Evolutionary conservation across 306 rosid genomes (phyloP), one percentile per base, ranked within the genome.

Genomic region (Oxytropis ochrocephala): DNA sequence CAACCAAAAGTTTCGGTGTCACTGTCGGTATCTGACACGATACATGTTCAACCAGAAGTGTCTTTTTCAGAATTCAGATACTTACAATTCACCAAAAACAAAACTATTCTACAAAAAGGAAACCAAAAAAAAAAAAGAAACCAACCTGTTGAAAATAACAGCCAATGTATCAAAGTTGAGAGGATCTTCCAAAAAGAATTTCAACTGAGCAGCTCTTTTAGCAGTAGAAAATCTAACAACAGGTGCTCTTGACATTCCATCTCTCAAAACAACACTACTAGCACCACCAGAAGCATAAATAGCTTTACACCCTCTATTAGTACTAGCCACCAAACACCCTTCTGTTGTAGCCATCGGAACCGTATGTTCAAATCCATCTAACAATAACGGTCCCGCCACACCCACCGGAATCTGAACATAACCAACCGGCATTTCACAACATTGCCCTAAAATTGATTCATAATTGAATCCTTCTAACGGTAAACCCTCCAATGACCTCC

Each of bases 341-440:
- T 93, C 98, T 0, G 98, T 93, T 9, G 98, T 93, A 0, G 97
- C 98, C 98, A 93, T 93, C 7, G 98, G 97, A 9, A 93, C 80
- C 2, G 88, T 82, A 54, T 83, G 78, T 76, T 93, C 91, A 8
- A 73, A 77, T 35, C 96, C 97, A 30, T 93, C 91, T 1, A 93
- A 81, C 75, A 78, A 42, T 85, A 93, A 67, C 4, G 98, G 98
- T 4, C 98, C 98, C 9, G 94, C 98, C 0, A 90, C 80, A 13
- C 98, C 98, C 68, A 93, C 97, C 13, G 98, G 98, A 85, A 93
- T 83, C 67, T 91, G 96, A 2, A 93, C 46, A 12, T 73, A 93
- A 1, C 98, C 98, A 10, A 93, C 75, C 30, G 98, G 98, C 98
- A 93, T 90, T 57, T 93, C 98, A 9, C 98, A 93, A 78, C 98